These are phyloP conservation scores for Casaregolazyma lundiana DNA, from an alignment of 1,139 yeast genomes.

Conservation along the genomic window DNA sequence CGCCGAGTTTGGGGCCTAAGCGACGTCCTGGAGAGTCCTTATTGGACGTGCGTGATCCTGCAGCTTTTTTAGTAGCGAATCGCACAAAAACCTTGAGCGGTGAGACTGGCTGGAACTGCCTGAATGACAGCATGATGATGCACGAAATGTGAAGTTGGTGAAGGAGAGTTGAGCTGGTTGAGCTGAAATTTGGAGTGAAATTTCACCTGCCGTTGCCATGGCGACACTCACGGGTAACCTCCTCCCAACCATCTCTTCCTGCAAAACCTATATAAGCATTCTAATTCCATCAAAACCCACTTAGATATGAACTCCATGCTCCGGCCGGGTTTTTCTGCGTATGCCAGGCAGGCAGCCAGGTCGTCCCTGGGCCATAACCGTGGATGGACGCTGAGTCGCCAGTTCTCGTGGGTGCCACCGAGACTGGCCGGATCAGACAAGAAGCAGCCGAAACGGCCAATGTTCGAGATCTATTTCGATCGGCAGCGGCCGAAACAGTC, in stretches of 20 bases:
- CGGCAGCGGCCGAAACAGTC: constrained; percentile 6
- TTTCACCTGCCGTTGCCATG: no score
- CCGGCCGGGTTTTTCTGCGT: not conserved
- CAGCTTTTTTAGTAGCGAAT: constrained; percentile 88
- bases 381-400: not conserved
- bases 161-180: no score
- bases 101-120: constrained; percentile 8
- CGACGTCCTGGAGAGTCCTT: constrained; percentile 95
- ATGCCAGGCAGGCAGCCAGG: not conserved
- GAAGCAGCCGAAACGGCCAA: constrained; percentile 8
- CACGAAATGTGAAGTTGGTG: no score
- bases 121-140: constrained; percentile 8
- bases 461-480: constrained; percentile 9
- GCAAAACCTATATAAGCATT: not conserved
- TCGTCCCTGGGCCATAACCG: not conserved
- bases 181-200: not conserved
- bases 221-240: not conserved
- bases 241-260: no score
- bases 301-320: not conserved
- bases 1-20: constrained; percentile 84
- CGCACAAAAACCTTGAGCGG: constrained; percentile 44
- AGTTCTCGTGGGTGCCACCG: constrained; percentile 1
- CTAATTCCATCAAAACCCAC: not conserved
- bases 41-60: constrained; percentile 90
- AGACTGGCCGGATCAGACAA: constrained; percentile 4